Evolutionary conservation across 495 filamentous ascomycete genomes (phyloP).

Genomic region (Neurospora sp.): DNA sequence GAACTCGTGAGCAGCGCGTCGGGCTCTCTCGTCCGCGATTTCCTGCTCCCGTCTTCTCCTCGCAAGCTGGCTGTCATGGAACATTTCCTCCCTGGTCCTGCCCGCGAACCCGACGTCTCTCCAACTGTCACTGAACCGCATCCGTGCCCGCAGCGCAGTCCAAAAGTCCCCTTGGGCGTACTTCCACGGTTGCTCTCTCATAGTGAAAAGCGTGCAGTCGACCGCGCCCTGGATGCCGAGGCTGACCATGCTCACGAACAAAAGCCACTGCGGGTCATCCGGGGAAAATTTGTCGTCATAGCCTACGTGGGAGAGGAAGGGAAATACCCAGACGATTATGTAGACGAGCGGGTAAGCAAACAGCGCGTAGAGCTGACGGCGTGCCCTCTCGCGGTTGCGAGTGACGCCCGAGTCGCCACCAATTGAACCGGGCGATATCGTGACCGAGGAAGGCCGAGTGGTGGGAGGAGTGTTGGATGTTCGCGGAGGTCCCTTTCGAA

Average conservation of each 20-base stretch:
- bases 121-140: constrained; percentile 5
- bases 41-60: constrained; percentile 33
- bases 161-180: constrained; percentile 38
- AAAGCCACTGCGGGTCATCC: constrained; percentile 44
- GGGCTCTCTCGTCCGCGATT: constrained; percentile 15
- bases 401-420: constrained; percentile 15
- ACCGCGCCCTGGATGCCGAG: constrained; percentile 52
- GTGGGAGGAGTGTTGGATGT: not conserved
- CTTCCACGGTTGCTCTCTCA: constrained; percentile 60
- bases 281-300: constrained; percentile 39
- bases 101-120: constrained; percentile 16
- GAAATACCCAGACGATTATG: constrained; percentile 61
- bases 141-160: constrained; percentile 18
- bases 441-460: constrained; percentile 2
- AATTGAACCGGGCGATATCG: constrained; percentile 5
- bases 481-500: constrained; percentile 11
- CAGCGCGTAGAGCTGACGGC: constrained; percentile 55
- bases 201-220: constrained; percentile 55
- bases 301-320: constrained; percentile 52
- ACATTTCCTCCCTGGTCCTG: constrained; percentile 35
- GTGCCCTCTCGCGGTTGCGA: constrained; percentile 43
- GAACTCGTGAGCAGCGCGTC: not conserved
- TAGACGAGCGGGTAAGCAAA: constrained; percentile 67
- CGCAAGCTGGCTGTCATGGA: constrained; percentile 34
- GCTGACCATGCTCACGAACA: constrained; percentile 43